These are phyloP conservation scores for Cordyceps fumosorosea DNA, from an alignment of 2,329 filamentous ascomycete genomes.

Conservation along the genomic window DNA sequence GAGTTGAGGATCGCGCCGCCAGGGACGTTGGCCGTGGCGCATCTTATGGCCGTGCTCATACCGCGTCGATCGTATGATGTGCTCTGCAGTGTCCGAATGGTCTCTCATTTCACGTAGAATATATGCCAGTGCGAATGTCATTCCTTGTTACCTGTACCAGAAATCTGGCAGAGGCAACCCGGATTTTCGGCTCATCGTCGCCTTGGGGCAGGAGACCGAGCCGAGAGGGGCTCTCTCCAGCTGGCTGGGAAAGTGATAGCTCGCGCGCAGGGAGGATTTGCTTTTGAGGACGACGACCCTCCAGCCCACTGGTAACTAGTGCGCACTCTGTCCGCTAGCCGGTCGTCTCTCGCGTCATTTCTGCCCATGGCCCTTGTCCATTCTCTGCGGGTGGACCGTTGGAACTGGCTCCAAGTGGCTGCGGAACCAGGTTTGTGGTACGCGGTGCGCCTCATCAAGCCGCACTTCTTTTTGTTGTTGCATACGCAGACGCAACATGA, in stretches of 20 bases:
- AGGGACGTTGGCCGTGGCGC: not conserved
- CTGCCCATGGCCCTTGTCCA: conserved; percentile 1
- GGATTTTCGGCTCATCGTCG: conserved; percentile 4
- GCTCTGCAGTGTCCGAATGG: not conserved
- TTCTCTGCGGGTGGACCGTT: conserved; percentile 8
- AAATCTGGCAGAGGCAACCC: not conserved
- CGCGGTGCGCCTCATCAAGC: conserved; percentile 4
- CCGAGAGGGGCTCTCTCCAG: not conserved
- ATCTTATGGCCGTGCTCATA: not conserved
- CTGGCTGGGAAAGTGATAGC: conserved; percentile 19
- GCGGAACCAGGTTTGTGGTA: conserved; percentile 12
- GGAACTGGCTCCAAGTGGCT: not conserved
- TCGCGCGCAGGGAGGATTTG: conserved; percentile 18
- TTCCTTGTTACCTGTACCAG: not conserved
- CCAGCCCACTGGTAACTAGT: not conserved
- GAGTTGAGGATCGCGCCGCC: conserved; percentile 9
- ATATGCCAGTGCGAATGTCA: no score
- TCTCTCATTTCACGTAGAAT: not conserved
- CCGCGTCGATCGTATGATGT: not conserved
- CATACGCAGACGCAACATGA: not conserved
- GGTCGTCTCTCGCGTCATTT: conserved; percentile 14
- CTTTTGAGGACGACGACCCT: conserved; percentile 9
- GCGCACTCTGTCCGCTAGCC: not conserved
- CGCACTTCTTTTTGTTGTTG: conserved; percentile 2
- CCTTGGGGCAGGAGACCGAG: not conserved